Percentiles rank a stretch among this genome's conserved stretches.
phyloP scores from a whole-genome alignment of 2,329 filamentous ascomycete genomes.

The Ampelomyces quisqualis region DNA sequence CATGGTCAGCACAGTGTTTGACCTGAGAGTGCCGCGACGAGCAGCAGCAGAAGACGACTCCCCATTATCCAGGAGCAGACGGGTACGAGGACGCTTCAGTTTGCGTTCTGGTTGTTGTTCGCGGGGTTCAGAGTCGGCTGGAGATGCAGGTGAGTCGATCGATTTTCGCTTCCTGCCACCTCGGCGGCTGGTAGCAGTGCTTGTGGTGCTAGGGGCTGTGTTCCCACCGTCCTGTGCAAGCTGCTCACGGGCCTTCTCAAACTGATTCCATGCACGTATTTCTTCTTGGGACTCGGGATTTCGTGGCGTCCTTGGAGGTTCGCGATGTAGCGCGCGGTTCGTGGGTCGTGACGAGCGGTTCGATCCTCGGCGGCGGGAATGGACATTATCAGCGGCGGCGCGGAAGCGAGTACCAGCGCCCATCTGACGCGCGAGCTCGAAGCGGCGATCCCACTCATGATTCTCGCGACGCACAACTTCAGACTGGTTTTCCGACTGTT shows the following conservation, averaged over 20 bases:
- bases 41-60: slow-evolving; percentile 42
- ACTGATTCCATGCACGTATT: slow-evolving; percentile 81
- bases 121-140: slow-evolving; percentile 62
- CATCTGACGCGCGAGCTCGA: slow-evolving; percentile 77
- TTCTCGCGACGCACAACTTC: slow-evolving; percentile 59
- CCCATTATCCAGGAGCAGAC: slow-evolving; percentile 60
- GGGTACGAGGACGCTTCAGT: slow-evolving; percentile 82
- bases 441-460: slow-evolving; percentile 77
- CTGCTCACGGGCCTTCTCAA: slow-evolving; percentile 77
- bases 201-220: slow-evolving; percentile 21
- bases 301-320: slow-evolving; percentile 49
- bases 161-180: slow-evolving; percentile 74
- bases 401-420: slow-evolving; percentile 73
- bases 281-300: slow-evolving; percentile 77
- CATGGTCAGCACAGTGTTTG: slow-evolving; percentile 19
- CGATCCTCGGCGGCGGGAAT: slow-evolving; percentile 39
- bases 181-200: slow-evolving; percentile 43
- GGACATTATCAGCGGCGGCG: slow-evolving; percentile 63
- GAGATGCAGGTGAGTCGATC: slow-evolving; percentile 61
- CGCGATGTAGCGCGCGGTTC: slow-evolving; percentile 35
- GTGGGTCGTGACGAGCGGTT: slow-evolving; percentile 45
- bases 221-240: slow-evolving; percentile 28
- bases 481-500: slow-evolving; percentile 58
- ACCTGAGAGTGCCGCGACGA: slow-evolving; percentile 30
- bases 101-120: slow-evolving; percentile 71